These are phyloP conservation scores for Viridothelium virens DNA, from an alignment of 495 filamentous ascomycete species.

Conservation along the genomic window DNA sequence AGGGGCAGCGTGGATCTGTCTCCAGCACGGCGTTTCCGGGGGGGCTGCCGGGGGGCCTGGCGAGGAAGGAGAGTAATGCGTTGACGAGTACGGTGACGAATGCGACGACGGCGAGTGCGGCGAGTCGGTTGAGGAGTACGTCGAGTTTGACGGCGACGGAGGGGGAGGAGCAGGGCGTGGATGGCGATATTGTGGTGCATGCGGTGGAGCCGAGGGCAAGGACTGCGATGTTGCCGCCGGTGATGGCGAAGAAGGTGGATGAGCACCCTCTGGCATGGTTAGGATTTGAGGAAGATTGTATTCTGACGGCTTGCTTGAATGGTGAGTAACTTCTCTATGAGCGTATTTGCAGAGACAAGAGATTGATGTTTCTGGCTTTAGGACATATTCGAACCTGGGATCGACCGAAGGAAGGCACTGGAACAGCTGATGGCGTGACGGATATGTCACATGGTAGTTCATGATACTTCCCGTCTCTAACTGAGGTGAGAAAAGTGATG, in stretches of 20 bases:
- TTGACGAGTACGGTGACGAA: slow-evolving; percentile 30
- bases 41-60: not conserved
- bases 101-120: slow-evolving; percentile 34
- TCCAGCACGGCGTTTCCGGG: slow-evolving; percentile 28
- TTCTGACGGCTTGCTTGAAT: slow-evolving; percentile 82
- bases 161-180: slow-evolving; percentile 25
- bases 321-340: slow-evolving; percentile 47
- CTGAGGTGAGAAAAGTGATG: not conserved
- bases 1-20: slow-evolving; percentile 50
- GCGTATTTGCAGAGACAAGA: not conserved
- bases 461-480: not conserved
- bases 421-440: slow-evolving; percentile 12
- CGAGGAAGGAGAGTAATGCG: slow-evolving; percentile 28
- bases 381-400: slow-evolving; percentile 87
- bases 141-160: slow-evolving; percentile 47
- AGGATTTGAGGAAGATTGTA: slow-evolving; percentile 80
- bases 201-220: slow-evolving; percentile 70
- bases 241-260: slow-evolving; percentile 84
- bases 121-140: slow-evolving; percentile 56
- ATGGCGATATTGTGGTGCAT: slow-evolving; percentile 54
- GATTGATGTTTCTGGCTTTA: slow-evolving; percentile 29
- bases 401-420: slow-evolving; percentile 58
- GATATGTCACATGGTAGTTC: not conserved
- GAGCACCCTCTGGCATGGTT: slow-evolving; percentile 82
- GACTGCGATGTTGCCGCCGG: slow-evolving; percentile 84